Base-by-base conservation (phyloP, 148 eudicot genomes). In the Cornus kousa region DNA sequence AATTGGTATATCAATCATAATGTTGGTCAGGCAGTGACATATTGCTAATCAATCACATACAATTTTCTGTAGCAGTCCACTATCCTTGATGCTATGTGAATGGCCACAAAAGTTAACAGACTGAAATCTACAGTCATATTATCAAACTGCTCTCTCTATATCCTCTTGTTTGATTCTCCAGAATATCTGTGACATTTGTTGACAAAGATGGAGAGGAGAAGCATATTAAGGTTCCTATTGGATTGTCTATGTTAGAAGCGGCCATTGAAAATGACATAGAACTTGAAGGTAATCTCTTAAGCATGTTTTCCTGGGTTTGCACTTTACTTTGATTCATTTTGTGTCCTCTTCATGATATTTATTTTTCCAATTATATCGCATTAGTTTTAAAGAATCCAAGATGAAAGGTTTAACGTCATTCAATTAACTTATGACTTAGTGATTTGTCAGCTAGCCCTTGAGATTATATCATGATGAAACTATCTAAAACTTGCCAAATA, bases 211-310 rank as follows among this genome's bases (percentile, higher is more conserved):
- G 97, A 74, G 90, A 93, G 72, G 99, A 95, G 83, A 85, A 79
- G 55, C 81, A 81, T 20, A 76, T 95, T 68, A 90, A 93, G 80
- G 99, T 95, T 78, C 99, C 97, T 39, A 75, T 93, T 79, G 99
- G 99, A 64, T 89, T 89, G 87, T 93, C 88, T 78, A 93, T 95
- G 89, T 83, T 95, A 72, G 99, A 95, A 88, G 99, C 97, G 85
- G 99, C 99, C 81, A 97, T 91, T 84, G 88, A 90, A 78, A 90
- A 91, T 86, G 97, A 91, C 74, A 86, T 95, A 74, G 97, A 95
- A 53, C 99, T 95, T 72, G 99, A 95, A 88, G 99, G 99, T 87
- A 81, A 79, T 71, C 55, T 48, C 35, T 35, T 4, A 39, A 70
- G 62, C 35, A 37, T 20, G 5, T 28, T 22, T 35, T 20, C 28